phyloP scores from a whole-genome alignment of 306 rosid species.

The Trifolium fragiferum region DNA sequence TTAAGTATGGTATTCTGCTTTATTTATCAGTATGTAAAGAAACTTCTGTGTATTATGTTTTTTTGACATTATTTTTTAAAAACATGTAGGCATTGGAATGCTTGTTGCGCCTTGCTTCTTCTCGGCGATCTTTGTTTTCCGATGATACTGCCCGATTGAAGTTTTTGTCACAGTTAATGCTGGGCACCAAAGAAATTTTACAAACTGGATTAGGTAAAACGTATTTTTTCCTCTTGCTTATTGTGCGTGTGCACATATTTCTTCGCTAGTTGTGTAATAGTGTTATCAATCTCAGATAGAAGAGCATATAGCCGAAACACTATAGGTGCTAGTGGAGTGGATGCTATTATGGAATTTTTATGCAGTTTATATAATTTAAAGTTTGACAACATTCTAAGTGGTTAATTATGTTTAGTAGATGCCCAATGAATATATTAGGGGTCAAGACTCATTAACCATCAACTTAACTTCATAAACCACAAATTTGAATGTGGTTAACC shows the following conservation, averaged over 20 bases:
- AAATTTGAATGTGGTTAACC: neutral
- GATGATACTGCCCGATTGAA: conserved; percentile 49
- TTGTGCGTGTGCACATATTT: conserved; percentile 1
- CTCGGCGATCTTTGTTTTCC: conserved; percentile 53
- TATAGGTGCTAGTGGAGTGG: neutral
- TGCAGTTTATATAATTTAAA: neutral
- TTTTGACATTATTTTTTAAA: conserved; percentile 12
- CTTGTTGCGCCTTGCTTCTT: conserved; percentile 57
- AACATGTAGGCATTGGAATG: conserved; percentile 54
- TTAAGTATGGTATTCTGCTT: neutral
- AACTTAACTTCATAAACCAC: neutral
- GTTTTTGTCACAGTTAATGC: conserved; percentile 56
- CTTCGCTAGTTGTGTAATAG: neutral
- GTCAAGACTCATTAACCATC: neutral
- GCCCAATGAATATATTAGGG: neutral
- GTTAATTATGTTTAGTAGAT: neutral
- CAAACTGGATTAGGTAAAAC: conserved; percentile 53
- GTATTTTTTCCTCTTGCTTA: neutral
- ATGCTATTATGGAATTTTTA: neutral
- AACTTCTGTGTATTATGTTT: neutral
- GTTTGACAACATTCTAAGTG: neutral
- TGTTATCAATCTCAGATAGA: neutral
- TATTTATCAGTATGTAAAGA: neutral
- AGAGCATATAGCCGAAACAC: neutral
- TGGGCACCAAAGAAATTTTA: conserved; percentile 57